Percentiles rank a stretch among this genome's conserved stretches.
These are phyloP conservation scores for Albugo laibachii DNA, from an alignment of 352 stramenopile species.

Conservation along the genomic window DNA sequence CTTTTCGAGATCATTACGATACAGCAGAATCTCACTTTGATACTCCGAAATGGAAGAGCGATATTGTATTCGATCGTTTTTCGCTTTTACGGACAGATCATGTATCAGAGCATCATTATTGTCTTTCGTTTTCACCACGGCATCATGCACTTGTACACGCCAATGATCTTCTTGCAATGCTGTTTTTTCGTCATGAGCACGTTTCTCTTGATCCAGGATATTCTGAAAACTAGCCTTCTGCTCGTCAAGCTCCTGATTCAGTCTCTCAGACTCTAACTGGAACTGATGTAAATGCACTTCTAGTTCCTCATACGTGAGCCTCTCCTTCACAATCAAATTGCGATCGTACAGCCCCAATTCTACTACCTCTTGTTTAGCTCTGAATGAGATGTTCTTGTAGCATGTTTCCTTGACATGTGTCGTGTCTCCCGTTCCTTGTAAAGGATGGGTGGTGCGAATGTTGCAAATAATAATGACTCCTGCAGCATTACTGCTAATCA, in stretches of 20 bases:
- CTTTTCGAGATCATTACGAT: slow-evolving; percentile 1
- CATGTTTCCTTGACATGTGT: no score
- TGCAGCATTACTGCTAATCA: background rate
- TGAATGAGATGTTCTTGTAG: no score
- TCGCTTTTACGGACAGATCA: slow-evolving; percentile 2
- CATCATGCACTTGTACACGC: slow-evolving; percentile 1
- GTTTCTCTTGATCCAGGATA: background rate
- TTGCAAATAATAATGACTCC: no score
- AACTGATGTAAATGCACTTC: no score
- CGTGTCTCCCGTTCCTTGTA: no score
- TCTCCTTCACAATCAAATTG: no score
- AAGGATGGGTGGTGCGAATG: no score
- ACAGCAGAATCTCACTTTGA: background rate
- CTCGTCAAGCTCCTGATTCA: slow-evolving; percentile 1
- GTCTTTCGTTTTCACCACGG: no score
- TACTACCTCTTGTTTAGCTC: no score
- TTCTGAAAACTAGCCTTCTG: background rate
- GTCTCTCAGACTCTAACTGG: background rate
- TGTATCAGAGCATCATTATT: background rate
- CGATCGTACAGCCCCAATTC: no score
- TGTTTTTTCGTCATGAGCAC: background rate
- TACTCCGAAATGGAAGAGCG: background rate
- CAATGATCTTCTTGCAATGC: background rate
- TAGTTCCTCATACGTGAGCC: no score
- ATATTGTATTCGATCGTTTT: slow-evolving; percentile 5